Base-by-base conservation (phyloP, 1,284 basidiomycete genomes). In the Heterobasidion irregulare region DNA sequence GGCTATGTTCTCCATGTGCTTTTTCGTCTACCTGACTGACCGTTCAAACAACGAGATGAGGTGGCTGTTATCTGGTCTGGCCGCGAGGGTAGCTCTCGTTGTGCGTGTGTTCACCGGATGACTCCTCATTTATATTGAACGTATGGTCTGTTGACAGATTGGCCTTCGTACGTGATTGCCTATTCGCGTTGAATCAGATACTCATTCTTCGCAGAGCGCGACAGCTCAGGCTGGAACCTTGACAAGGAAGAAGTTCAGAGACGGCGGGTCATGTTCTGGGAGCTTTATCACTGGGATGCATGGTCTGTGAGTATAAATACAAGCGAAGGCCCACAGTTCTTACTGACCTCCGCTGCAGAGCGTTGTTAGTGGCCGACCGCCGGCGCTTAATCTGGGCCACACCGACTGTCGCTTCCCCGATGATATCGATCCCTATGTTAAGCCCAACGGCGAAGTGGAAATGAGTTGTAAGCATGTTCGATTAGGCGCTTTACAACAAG, bases 201-300 rank as follows among this genome's bases (percentile, higher is more conserved):
- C 1, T 9, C 36, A 47, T 12, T 10, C 13, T 47, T 5, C 53
- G 44, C 57, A 82, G 80, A 82, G 64, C 75, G 79, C 18, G 81
- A 83, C 61, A 75, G 75, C 57, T 70, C 74, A 6, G 68, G 69
- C 9, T 81, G 77, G 78, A 75, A 74, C 52, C 67, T 79, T 47
- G 68, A 67, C n/a, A 59, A 66, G 8, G 72, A 75, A 44, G 80
- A 83, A 60, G 65, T 75, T 1, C 76, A 82, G 57, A 67, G 71
- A 8, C 65, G 80, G 16, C 70, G 81, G 51, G 66, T 70, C 44
- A 63, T 81, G 44, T 82, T 80, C 63, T 83, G 80, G 80, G 80
- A 82, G 59, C 64, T 81, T 4, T 79, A 72, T 60, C 69, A 69
- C 6, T 76, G 73, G 68, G 78, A 80, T 59, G 66, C 72, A 5